These are phyloP conservation scores for Apiospora saccharicola DNA, from an alignment of 2,329 filamentous ascomycete genomes.

Conservation along the genomic window DNA sequence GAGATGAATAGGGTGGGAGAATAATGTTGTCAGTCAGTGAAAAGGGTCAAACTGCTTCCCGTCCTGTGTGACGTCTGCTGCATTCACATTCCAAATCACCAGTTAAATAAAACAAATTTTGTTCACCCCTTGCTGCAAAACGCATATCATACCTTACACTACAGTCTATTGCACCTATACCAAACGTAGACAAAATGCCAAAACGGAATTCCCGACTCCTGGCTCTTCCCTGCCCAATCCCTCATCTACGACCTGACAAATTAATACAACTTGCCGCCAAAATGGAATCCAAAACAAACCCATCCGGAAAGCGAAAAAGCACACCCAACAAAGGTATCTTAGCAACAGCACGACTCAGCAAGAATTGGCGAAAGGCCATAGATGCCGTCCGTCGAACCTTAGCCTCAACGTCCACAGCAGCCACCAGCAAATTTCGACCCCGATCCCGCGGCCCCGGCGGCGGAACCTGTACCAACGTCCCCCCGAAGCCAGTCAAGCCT, in stretches of 20 bases:
- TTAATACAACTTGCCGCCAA: not conserved
- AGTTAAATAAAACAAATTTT: too few species aligned
- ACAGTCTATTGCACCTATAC: not conserved
- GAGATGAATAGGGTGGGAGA: too few species aligned
- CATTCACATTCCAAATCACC: too few species aligned
- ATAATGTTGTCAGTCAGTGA: too few species aligned
- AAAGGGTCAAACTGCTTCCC: too few species aligned
- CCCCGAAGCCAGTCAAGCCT: not conserved
- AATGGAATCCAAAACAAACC: not conserved
- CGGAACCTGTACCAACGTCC: not conserved
- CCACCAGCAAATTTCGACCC: not conserved
- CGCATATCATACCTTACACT: not conserved
- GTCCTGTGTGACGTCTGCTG: too few species aligned
- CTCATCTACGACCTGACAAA: not conserved
- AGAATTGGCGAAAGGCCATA: not conserved
- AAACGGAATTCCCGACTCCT: not conserved
- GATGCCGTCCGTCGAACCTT: not conserved
- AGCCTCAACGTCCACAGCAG: not conserved
- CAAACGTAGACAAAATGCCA: not conserved
- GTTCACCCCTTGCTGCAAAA: not conserved
- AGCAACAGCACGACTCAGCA: not conserved
- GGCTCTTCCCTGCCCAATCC: not conserved
- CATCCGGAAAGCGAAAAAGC: not conserved
- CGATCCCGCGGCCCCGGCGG: not conserved
- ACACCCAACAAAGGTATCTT: too few species aligned